These are phyloP conservation scores for Tilletia horrida DNA, from an alignment of 1,284 basidiomycete genomes.

Conservation along the genomic window DNA sequence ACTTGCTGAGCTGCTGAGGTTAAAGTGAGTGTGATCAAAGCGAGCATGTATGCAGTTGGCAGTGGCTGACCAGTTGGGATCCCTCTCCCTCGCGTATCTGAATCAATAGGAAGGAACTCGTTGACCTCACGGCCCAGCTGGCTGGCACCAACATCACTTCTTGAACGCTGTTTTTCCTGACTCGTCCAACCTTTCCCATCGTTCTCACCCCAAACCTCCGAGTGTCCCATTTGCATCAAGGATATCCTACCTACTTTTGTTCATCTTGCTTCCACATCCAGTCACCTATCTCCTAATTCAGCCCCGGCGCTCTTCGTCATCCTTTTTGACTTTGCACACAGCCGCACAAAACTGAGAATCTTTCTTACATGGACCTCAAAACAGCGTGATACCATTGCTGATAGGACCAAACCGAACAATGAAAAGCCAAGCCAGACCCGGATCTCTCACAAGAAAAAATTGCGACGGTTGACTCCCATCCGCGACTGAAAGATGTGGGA, in stretches of 20 bases:
- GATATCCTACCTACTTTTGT: too few relatives aligned
- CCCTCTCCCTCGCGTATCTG: too few relatives aligned
- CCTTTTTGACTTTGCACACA: not conserved
- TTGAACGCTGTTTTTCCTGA: too few relatives aligned
- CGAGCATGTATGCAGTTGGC: too few relatives aligned
- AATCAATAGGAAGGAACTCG: constrained; percentile 20
- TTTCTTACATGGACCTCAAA: too few relatives aligned
- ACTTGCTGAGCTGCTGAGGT: constrained; percentile 29
- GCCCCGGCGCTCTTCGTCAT: not conserved
- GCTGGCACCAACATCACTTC: not conserved
- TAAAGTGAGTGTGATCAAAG: constrained; percentile 27
- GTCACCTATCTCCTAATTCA: not conserved
- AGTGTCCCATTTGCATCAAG: too few relatives aligned
- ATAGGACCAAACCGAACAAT: too few relatives aligned
- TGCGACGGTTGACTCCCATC: constrained; percentile 30
- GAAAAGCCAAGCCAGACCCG: too few relatives aligned
- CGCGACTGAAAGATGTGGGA: constrained; percentile 20
- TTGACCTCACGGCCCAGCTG: constrained; percentile 20
- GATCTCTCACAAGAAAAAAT: constrained; percentile 31
- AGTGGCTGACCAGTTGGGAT: too few relatives aligned
- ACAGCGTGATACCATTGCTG: too few relatives aligned
- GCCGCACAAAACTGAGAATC: not conserved
- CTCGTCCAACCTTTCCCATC: not conserved
- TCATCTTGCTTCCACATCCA: too few relatives aligned
- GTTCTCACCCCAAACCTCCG: not conserved